Evolutionary conservation across 257 asterid genomes (phyloP).

Genomic region (Linderniella brevidens): DNA sequence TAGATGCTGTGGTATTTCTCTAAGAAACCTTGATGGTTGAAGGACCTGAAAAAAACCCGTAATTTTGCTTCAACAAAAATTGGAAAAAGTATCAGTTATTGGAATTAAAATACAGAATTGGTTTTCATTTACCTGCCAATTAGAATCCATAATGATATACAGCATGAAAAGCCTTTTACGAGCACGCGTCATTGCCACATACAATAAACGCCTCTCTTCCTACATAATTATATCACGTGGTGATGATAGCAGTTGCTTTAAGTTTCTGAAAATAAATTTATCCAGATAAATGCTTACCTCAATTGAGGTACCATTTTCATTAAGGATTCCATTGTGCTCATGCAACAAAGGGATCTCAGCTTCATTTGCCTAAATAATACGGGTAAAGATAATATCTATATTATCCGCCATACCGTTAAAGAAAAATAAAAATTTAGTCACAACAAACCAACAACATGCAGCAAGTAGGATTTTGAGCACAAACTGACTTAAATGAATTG

Average conservation of each 20-base stretch:
- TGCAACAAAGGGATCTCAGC: conserved; percentile 87
- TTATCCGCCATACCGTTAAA: neutral
- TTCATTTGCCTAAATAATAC: conserved; percentile 62
- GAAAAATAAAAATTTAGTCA: too few relatives aligned
- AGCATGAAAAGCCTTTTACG: conserved; percentile 63
- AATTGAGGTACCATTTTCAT: conserved; percentile 41
- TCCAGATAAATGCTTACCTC: conserved; percentile 41
- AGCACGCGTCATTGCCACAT: conserved; percentile 96
- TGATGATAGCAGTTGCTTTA: too few relatives aligned
- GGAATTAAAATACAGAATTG: conserved; percentile 8
- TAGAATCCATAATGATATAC: conserved; percentile 65
- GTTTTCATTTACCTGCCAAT: conserved; percentile 83
- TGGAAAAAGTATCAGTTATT: neutral
- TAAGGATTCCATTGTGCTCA: conserved; percentile 51
- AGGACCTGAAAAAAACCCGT: conserved; percentile 47
- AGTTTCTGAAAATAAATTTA: conserved; percentile 1
- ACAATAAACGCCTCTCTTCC: conserved; percentile 92
- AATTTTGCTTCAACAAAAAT: conserved; percentile 13
- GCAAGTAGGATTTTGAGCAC: neutral
- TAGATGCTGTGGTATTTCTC: conserved; percentile 79
- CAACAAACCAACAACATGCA: too few relatives aligned
- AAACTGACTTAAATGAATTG: neutral
- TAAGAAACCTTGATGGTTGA: conserved; percentile 88
- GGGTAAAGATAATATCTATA: conserved; percentile 5
- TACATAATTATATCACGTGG: conserved; percentile 8